Base-by-base conservation (phyloP, 192 early-diverging fungal genomes). In the Mortierella alpina region DNA sequence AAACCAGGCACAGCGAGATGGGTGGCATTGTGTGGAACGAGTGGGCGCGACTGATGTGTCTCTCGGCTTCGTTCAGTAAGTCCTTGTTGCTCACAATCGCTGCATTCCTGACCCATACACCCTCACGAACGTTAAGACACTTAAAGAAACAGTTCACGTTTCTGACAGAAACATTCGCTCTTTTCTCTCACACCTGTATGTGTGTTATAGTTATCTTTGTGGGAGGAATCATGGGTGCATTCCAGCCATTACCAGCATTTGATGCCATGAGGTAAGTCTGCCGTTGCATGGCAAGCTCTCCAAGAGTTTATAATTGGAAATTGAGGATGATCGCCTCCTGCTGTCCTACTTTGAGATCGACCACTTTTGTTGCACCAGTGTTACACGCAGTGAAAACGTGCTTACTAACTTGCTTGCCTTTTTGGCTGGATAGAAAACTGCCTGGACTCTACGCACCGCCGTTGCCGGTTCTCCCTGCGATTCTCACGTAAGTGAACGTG, bases 11-110 rank as follows among this genome's bases (percentile, higher is more conserved):
- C 46, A 2, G 17, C 39, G 31, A 18, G 41, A 80, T 80, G 77
- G 77, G 77, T 31, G 77, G 65, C 17, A 72, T 72, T 49, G 77
- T 80, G 45, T 80, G 77, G 77, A 68, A 80, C 44, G 77, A 80
- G 17, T 80, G 77, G 77, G 70, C 77, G 41, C 69, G 77, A 11
- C 46, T 80, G 52, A 80, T 80, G 77, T 58, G 70, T 53, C 61
- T 80, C 41, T 44, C 64, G 5, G 12, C 65, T 7, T 56, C 77
- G 0, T 80, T 72, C 15, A 55, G 77, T 80, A 80, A 68, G 76
- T 59, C 50, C 13, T 45, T 20, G 56, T 42, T 50, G 22, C 46
- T 47, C 41, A 42, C 23, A 31, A n/a, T 0, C 40, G 6, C 12
- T 42, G 8, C 39, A 9, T 22, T 17, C 10, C 41, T 42, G 4